Evolutionary conservation across 768 basidiomycete genomes (phyloP).

Genomic region (Gyrodon lividus): DNA sequence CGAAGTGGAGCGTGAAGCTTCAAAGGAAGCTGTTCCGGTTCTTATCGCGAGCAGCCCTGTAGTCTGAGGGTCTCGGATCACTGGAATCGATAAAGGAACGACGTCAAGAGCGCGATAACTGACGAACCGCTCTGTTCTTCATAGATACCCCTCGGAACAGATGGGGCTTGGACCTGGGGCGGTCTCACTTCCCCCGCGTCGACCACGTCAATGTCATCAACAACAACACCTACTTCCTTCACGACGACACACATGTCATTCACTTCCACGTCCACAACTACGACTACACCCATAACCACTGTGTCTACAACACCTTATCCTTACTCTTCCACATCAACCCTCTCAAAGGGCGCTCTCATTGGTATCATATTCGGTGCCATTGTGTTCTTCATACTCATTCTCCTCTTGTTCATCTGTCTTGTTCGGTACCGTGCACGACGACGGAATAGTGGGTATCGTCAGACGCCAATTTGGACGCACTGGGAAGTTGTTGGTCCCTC

Average conservation of each 20-base stretch:
- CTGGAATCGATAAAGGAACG: slow-evolving; percentile 4
- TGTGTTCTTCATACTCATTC: slow-evolving; percentile 55
- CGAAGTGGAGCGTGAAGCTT: background rate
- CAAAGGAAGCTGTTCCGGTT: background rate
- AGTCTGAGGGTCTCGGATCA: slow-evolving; percentile 1
- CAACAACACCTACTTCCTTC: slow-evolving; percentile 21
- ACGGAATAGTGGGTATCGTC: slow-evolving; percentile 14
- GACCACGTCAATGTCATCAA: slow-evolving; percentile 26
- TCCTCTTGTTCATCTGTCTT: slow-evolving; percentile 42
- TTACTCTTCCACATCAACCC: slow-evolving; percentile 28
- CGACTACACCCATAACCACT: slow-evolving; percentile 25
- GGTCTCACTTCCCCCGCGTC: slow-evolving; percentile 67
- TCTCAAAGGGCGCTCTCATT: slow-evolving; percentile 31
- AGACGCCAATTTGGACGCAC: slow-evolving; percentile 41
- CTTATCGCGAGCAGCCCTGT: background rate
- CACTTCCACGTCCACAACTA: slow-evolving; percentile 28
- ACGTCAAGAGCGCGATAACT: slow-evolving; percentile 10
- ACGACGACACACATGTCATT: slow-evolving; percentile 32
- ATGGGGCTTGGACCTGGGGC: slow-evolving; percentile 67
- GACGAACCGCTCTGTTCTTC: slow-evolving; percentile 3
- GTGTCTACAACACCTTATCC: slow-evolving; percentile 25
- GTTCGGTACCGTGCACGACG: slow-evolving; percentile 30
- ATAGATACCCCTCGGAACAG: slow-evolving; percentile 71
- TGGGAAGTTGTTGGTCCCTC: slow-evolving; percentile 42
- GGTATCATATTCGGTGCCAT: slow-evolving; percentile 47